Percentiles rank a stretch among this genome's conserved stretches.
Conservation (phyloP, 2,329 filamentous ascomycete genomes). For the Cercospora sojina region DNA sequence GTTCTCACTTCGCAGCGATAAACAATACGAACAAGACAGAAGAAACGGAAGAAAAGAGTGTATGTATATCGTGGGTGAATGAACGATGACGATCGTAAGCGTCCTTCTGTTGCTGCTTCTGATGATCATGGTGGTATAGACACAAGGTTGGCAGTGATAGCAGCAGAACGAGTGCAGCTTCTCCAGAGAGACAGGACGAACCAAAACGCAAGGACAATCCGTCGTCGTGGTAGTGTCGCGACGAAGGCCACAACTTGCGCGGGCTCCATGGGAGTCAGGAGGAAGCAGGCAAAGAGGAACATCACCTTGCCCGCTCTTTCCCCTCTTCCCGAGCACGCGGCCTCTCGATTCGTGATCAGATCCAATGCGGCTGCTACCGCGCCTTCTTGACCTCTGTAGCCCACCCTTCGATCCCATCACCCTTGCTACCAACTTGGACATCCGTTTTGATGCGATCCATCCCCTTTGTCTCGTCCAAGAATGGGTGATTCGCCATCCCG, state of each 20-base stretch:
- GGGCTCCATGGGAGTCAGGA: neutral
- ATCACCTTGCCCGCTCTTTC: constrained; percentile 8
- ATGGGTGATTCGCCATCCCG: constrained; percentile 84
- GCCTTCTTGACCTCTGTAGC: constrained; percentile 79
- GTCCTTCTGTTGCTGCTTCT: neutral
- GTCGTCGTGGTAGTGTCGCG: neutral
- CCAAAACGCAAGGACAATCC: neutral
- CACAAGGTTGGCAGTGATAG: neutral
- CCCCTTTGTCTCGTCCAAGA: constrained; percentile 80
- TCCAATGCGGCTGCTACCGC: constrained; percentile 50
- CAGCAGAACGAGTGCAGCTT: neutral
- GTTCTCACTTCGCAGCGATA: neutral
- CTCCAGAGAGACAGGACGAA: neutral
- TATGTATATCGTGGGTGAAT: neutral
- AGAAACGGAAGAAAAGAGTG: neutral
- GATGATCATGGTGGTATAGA: neutral
- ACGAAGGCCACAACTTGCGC: neutral
- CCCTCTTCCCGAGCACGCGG: neutral
- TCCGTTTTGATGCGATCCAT: constrained; percentile 80
- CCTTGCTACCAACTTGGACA: constrained; percentile 74
- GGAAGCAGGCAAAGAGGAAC: constrained; percentile 7
- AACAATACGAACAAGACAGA: neutral
- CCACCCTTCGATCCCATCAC: constrained; percentile 95
- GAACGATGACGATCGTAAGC: neutral
- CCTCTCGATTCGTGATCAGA: neutral